phyloP scores from a whole-genome alignment of 2,329 filamentous ascomycete species.

The Mycogone perniciosa region DNA sequence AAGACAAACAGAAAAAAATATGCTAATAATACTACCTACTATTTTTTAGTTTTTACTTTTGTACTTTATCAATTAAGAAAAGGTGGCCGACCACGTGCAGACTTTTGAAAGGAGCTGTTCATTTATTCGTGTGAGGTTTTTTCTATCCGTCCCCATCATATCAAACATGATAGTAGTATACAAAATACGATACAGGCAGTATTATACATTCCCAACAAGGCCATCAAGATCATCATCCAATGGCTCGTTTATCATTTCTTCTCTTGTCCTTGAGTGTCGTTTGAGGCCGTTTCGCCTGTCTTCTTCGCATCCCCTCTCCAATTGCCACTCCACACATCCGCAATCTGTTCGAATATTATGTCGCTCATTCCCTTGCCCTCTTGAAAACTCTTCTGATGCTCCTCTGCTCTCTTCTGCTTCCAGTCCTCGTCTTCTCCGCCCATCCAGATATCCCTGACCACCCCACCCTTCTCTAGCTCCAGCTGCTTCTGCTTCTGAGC shows the following conservation, averaged over 20 bases:
- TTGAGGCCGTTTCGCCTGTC: conserved; percentile 17
- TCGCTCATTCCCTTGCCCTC: conserved; percentile 51
- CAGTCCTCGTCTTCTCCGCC: conserved; percentile 50
- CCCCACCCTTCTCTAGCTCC: conserved; percentile 27
- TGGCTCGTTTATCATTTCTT: conserved; percentile 8
- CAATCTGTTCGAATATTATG: conserved; percentile 50
- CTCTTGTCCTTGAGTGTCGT: conserved; percentile 18
- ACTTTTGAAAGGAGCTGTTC: no score
- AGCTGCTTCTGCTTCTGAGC: conserved; percentile 21
- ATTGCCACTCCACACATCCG: conserved; percentile 44
- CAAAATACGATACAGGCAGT: background rate
- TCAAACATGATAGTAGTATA: no score
- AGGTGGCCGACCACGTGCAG: no score
- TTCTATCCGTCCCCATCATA: no score
- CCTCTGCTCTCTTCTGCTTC: conserved; percentile 44
- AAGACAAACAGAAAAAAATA: no score
- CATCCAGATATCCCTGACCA: conserved; percentile 50
- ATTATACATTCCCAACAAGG: background rate
- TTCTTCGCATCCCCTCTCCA: conserved; percentile 26
- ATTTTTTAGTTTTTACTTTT: no score
- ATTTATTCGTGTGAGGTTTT: no score
- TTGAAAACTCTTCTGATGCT: conserved; percentile 47
- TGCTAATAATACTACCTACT: no score
- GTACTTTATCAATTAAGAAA: no score
- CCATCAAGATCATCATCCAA: background rate